A percentile compares a stretch with the other conserved stretches of the same genome.
Evolutionary conservation across 1,284 basidiomycete genomes (phyloP).

Genomic region (Cutaneotrichosporon mucoides): DNA sequence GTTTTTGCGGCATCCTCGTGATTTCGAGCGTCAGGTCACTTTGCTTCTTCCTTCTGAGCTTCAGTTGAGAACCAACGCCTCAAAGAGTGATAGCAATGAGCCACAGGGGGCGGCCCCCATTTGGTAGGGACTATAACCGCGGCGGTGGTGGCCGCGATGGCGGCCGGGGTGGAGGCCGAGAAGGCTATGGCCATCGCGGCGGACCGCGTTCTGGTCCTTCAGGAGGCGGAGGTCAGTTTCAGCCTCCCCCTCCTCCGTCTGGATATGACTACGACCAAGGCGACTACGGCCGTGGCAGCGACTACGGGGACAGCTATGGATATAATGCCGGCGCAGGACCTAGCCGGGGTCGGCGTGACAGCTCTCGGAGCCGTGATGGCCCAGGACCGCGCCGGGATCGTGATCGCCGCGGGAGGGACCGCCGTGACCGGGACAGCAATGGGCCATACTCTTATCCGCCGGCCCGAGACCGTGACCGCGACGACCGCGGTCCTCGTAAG

Average conservation of each 20-base stretch:
- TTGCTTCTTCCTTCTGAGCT: constrained; percentile 1
- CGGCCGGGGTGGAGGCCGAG: not conserved
- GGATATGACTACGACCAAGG: not conserved
- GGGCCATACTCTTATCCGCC: not conserved
- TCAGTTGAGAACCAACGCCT: not conserved
- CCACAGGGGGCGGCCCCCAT: not conserved
- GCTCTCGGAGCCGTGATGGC: constrained; percentile 8
- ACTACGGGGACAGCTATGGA: constrained; percentile 6
- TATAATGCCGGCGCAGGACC: constrained; percentile 3
- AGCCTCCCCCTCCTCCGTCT: not conserved
- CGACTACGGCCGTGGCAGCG: not conserved
- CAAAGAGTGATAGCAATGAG: not conserved
- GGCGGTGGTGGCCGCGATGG: not conserved
- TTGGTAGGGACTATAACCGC: not conserved
- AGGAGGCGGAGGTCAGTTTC: not conserved
- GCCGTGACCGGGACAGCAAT: constrained; percentile 47
- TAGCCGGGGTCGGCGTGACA: not conserved
- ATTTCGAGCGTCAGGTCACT: not conserved
- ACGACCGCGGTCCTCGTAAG: constrained; percentile 3
- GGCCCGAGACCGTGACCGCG: not conserved
- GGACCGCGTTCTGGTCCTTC: no score
- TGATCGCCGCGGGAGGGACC: constrained; percentile 49
- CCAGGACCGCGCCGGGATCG: constrained; percentile 52
- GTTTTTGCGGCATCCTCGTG: no score
- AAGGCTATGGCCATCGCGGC: no score